Percentiles rank a stretch among this genome's conserved stretches.
These are phyloP conservation scores for Singerocomus inundabilis DNA, from an alignment of 1,284 basidiomycete species.

Conservation along the genomic window DNA sequence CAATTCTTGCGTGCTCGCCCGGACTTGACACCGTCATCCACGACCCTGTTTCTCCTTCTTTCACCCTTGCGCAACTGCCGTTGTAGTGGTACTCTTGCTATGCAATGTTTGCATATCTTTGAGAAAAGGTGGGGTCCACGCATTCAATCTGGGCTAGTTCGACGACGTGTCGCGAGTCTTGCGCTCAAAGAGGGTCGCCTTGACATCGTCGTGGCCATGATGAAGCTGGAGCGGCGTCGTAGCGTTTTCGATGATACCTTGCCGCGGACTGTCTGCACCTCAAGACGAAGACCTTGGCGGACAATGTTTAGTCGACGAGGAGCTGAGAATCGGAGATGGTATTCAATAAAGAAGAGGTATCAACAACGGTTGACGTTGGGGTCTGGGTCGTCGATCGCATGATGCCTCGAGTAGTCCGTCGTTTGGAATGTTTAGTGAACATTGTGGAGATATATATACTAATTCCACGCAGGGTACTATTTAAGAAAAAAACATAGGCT, in stretches of 20 bases:
- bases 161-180: conserved; percentile 52
- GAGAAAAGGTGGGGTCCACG: conserved; percentile 50
- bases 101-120: conserved; percentile 45
- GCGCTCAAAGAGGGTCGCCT: conserved; percentile 61
- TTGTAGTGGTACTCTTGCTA: conserved; percentile 52
- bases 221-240: conserved; percentile 22
- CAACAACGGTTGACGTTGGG: conserved; percentile 7
- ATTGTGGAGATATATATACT: too few species aligned
- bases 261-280: conserved; percentile 9
- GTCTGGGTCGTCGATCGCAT: background rate
- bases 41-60: conserved; percentile 61
- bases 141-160: conserved; percentile 56
- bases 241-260: conserved; percentile 4
- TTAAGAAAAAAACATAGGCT: conserved; percentile 3
- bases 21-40: conserved; percentile 53
- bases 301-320: conserved; percentile 25
- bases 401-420: background rate
- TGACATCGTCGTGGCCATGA: conserved; percentile 45
- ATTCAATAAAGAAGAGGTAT: conserved; percentile 24
- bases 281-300: conserved; percentile 23
- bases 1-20: conserved; percentile 47
- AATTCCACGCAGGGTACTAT: too few species aligned
- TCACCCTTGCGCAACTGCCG: conserved; percentile 45
- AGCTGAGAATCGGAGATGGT: conserved; percentile 33
- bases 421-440: too few species aligned